Evolutionary conservation across 2,329 filamentous ascomycete genomes (phyloP), one percentile per base, ranked within the genome.

Genomic region (Coniochaeta hoffmannii): DNA sequence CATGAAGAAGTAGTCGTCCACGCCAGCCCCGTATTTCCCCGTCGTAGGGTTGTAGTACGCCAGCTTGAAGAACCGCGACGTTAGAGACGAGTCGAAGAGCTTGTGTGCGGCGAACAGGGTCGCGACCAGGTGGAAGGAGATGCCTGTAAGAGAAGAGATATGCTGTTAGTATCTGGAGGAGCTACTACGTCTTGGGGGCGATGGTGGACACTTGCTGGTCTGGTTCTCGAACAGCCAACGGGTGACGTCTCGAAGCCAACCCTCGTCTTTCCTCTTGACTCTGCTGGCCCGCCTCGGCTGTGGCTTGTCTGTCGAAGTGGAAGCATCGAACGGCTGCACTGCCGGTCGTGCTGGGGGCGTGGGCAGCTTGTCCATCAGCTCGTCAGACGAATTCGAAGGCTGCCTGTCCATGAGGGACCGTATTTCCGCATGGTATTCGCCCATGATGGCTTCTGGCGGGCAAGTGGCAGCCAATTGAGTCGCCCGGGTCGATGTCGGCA

Each of bases 51-150:
- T 87, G 69, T 86, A 85, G 73, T 96, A 91, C 55, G 88, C 90
- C 57, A 96, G 79, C 56, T 83, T 79, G 72, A 94, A 89, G 76
- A 95, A 95, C 62, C 90, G 91, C 64, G 80, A 79, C 24, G 89
- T 93, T 62, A 86, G 84, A 54, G 80, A 75, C 63, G 85, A 86
- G 50, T 90, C 89, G 66, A 94, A 89, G 65, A 86, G 85, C 62
- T 85, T 74, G 73, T 95, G 89, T 53, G 88, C 84, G 58, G 93
- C 81, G 68, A 86, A 81, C 59, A 95, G 81, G 61, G 91, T 82
- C 55, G 88, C 81, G 60, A 96, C 76, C 56, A 91, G 83, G 68
- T 91, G 94, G 68, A 92, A 77, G 15, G 89, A 89, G 61, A 95
- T 82, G 58, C 89, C 89, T 89, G 63, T 8, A 56, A 52, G 24